Evolutionary conservation across 139 green algal species (phyloP).

Genomic region (Picochlorum costavermella): DNA sequence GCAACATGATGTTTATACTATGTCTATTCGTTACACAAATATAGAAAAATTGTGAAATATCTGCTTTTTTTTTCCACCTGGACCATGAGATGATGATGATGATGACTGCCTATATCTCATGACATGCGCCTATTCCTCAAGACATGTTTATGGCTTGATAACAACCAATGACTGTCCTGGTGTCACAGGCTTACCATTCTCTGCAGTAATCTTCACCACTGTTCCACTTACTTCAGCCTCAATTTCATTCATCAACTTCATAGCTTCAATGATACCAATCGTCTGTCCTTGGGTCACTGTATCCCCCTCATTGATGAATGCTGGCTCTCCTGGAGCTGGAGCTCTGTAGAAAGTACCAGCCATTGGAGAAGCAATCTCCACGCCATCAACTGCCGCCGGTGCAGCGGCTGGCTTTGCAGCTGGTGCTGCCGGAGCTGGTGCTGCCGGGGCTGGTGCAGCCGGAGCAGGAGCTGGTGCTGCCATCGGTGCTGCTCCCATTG

Average conservation of each 20-base stretch:
- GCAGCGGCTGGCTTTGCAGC: conserved; percentile 40
- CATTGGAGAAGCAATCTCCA: conserved; percentile 60
- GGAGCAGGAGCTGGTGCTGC: conserved; percentile 26
- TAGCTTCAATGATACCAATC: conserved; percentile 94
- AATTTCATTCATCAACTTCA: conserved; percentile 99
- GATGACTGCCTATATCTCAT: too few species aligned
- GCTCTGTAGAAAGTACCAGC: conserved; percentile 66
- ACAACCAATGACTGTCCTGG: conserved; percentile 61
- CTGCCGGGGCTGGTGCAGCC: conserved; percentile 22
- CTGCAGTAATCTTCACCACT: conserved; percentile 64
- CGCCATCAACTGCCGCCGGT: conserved; percentile 27
- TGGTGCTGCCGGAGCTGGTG: conserved; percentile 40
- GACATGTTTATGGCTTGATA: conserved; percentile 40
- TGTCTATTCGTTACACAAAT: too few species aligned
- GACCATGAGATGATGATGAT: too few species aligned
- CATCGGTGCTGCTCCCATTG: conserved; percentile 7
- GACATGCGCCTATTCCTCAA: too few species aligned
- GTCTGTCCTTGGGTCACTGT: conserved; percentile 86
- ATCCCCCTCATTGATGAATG: conserved; percentile 88
- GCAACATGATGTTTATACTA: too few species aligned
- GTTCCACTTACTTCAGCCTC: conserved; percentile 77
- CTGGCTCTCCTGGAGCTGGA: conserved; percentile 81
- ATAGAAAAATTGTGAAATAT: too few species aligned
- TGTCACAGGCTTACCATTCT: conserved; percentile 68
- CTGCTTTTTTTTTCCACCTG: too few species aligned